Conservation (phyloP, 2,329 filamentous ascomycete genomes). For the Phialophora macrospora region DNA sequence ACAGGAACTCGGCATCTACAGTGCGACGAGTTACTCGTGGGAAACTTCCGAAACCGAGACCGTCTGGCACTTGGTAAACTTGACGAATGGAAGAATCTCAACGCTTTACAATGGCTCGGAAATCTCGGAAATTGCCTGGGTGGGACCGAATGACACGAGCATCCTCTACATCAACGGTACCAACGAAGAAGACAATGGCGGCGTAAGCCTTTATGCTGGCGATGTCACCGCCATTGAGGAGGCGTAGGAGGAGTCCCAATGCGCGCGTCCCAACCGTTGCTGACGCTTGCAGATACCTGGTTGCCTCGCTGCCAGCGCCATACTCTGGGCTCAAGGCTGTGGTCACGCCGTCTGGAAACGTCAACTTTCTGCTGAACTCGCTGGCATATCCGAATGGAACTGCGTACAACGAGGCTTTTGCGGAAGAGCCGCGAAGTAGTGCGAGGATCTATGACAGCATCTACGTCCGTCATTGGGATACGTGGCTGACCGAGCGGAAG, state of each 20-base stretch:
- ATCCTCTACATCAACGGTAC: constrained; percentile 61
- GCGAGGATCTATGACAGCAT: constrained; percentile 74
- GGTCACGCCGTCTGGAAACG: constrained; percentile 47
- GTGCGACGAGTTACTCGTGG: constrained; percentile 79
- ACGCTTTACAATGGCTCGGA: constrained; percentile 68
- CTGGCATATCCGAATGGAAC: constrained; percentile 70
- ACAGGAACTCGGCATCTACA: constrained; percentile 53
- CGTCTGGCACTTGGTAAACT: constrained; percentile 72
- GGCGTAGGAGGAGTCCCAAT: constrained; percentile 39
- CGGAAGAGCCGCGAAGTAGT: constrained; percentile 64
- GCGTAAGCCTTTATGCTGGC: constrained; percentile 48
- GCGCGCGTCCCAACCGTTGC: background rate
- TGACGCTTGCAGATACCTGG: constrained; percentile 44
- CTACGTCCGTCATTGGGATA: constrained; percentile 83
- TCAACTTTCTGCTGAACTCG: constrained; percentile 62
- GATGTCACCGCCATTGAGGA: constrained; percentile 43
- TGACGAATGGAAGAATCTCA: constrained; percentile 67
- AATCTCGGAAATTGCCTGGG: constrained; percentile 75
- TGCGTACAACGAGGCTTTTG: constrained; percentile 68
- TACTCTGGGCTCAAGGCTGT: constrained; percentile 49
- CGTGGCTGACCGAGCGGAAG: constrained; percentile 70
- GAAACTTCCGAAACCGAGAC: constrained; percentile 68
- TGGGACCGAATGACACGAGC: constrained; percentile 65
- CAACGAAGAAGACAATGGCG: constrained; percentile 48
- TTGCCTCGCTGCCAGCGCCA: constrained; percentile 46